phyloP scores from a whole-genome alignment of 139 green algal genomes.

The Nannochloris sp. region DNA sequence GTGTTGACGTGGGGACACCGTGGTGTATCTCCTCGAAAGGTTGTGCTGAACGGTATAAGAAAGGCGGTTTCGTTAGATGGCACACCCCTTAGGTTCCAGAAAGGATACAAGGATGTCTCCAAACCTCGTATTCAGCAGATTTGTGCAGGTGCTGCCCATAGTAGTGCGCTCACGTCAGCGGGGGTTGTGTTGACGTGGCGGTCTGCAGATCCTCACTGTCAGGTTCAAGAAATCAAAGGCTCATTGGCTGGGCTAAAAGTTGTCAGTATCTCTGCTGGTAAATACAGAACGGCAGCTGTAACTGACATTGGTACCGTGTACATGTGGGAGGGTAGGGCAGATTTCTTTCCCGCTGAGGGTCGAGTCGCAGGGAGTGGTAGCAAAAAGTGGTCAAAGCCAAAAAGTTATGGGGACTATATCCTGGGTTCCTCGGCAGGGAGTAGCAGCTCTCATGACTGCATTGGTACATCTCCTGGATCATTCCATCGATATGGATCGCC shows the following conservation, averaged over 20 bases:
- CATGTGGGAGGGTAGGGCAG: constrained; percentile 65
- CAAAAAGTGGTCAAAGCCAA: constrained; percentile 9
- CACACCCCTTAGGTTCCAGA: constrained; percentile 52
- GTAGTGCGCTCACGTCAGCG: constrained; percentile 41
- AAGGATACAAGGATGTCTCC: constrained; percentile 50
- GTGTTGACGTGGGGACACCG: constrained; percentile 77
- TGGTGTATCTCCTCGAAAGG: constrained; percentile 47
- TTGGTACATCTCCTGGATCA: background rate
- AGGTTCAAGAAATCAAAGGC: constrained; percentile 52
- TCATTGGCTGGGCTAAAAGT: constrained; percentile 48
- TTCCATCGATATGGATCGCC: background rate
- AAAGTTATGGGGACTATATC: background rate
- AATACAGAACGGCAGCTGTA: constrained; percentile 72
- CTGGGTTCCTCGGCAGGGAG: background rate
- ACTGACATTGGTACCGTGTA: constrained; percentile 71
- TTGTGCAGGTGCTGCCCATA: constrained; percentile 61
- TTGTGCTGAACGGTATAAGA: constrained; percentile 44
- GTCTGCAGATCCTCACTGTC: constrained; percentile 43
- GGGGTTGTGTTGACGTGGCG: constrained; percentile 67
- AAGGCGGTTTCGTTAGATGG: constrained; percentile 10
- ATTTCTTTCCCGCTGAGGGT: constrained; percentile 31
- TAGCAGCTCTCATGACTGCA: background rate
- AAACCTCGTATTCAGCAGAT: constrained; percentile 50
- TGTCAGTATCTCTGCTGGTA: constrained; percentile 57
- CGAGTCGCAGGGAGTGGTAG: constrained; percentile 23